Base-by-base conservation (phyloP, 2,329 filamentous ascomycete genomes). In the Chaetothyriales sp. region DNA sequence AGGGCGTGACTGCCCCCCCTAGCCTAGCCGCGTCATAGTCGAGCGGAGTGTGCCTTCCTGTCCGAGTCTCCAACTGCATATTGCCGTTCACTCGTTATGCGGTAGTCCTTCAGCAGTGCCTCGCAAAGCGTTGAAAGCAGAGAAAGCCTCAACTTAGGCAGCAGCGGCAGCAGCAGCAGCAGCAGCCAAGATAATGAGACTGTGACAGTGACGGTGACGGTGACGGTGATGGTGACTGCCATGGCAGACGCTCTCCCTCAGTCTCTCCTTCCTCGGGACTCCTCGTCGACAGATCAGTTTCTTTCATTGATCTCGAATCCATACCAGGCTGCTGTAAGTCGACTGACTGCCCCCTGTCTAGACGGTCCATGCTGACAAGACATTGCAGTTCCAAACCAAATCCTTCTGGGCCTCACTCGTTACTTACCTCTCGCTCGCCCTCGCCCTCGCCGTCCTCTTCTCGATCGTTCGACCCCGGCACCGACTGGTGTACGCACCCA, bases 381-480 rank as follows among this genome's bases (percentile, higher is more conserved):
- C 43, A 51, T 12, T 49, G 47, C 59, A 81, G 77, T 70, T 80
- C 54, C 68, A 71, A 60, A 62, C 70, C 55, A 73, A 76, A 51
- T 83, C 88, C 44, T 75, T 95, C 53, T 80, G 82, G 68, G 83
- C 86, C 52, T 87, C 89, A 47, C 70, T 96, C 44, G 84, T 74
- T 56, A 87, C 84, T 19, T 94, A 90, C 2, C 64, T 95, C 44
- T 84, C 79, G 50, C 72, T 92, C 62, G 86, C 87, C 7, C 62
- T 77, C 55, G 73, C 81, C 59, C 81, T 95, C 59, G 81, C 86
- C 55, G 65, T 94, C 52, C 69, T 81, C 57, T 98, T 96, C 74
- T 95, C 87, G 55, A 72, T 95, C 60, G 74, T 96, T 50, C 85
- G 92, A 54, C 92, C 92, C 4, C 88, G 89, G 67, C 90, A 96